A percentile compares a stretch with the other conserved stretches of the same genome.
phyloP scores from a whole-genome alignment of 148 eudicot species.

The Nepenthes mirabilis region DNA sequence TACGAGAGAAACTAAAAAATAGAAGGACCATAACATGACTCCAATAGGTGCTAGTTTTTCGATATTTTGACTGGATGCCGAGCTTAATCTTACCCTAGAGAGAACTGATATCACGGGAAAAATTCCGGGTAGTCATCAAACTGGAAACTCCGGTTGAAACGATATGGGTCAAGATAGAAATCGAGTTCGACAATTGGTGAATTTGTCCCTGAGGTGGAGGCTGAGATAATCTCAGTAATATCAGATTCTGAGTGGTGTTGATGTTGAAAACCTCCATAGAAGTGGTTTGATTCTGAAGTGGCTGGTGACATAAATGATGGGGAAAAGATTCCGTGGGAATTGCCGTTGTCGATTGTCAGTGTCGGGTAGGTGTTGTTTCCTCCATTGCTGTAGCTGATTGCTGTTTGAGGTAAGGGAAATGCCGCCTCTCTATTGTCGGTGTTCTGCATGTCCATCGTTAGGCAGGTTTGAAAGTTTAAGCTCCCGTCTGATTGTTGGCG shows the following conservation, averaged over 20 bases:
- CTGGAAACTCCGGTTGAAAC: conserved; percentile 33
- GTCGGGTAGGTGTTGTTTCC: conserved; percentile 18
- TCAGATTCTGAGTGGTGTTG: conserved; percentile 31
- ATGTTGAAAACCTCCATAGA: conserved; percentile 23
- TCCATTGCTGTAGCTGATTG: conserved; percentile 9
- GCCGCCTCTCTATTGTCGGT: conserved; percentile 24
- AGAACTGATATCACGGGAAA: conserved; percentile 9
- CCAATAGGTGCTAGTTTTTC: too few species aligned
- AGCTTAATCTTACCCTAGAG: conserved; percentile 10
- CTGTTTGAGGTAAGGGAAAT: conserved; percentile 26
- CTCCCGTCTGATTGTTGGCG: conserved; percentile 22
- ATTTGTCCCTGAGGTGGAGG: conserved; percentile 53
- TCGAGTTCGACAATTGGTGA: conserved; percentile 59
- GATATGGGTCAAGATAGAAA: conserved; percentile 31
- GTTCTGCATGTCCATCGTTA: conserved; percentile 31
- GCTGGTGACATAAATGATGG: conserved; percentile 42
- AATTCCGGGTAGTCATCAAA: conserved; percentile 27
- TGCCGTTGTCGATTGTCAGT: conserved; percentile 17
- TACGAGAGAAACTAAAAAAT: too few species aligned
- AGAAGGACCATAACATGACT: too few species aligned
- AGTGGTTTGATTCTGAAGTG: conserved; percentile 47
- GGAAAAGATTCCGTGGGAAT: conserved; percentile 16
- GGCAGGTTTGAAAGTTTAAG: conserved; percentile 30
- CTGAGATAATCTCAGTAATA: conserved; percentile 39
- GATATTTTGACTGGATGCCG: too few species aligned